Percentiles rank a stretch among this genome's conserved stretches.
Conservation (phyloP, 805 yeast species). For the Candida sphagnicola region DNA sequence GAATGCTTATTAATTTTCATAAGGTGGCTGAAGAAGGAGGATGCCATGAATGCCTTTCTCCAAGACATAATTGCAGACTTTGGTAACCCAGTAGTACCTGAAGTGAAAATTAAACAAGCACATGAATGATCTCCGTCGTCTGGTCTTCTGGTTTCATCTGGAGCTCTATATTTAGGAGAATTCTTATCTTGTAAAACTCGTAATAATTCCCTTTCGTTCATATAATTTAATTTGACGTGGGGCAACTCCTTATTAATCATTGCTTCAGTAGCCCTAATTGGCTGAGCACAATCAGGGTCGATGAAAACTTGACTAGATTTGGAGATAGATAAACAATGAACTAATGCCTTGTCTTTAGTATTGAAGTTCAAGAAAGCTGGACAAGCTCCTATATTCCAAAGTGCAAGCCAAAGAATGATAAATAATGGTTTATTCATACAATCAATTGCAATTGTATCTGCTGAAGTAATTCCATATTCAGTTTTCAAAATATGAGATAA, state of each 20-base stretch:
- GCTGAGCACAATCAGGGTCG: slow-evolving; percentile 63
- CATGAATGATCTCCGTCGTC: slow-evolving; percentile 56
- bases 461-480: slow-evolving; percentile 60
- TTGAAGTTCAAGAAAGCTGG: slow-evolving; percentile 89
- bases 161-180: slow-evolving; percentile 50
- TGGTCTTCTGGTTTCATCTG: slow-evolving; percentile 55
- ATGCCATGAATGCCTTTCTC: slow-evolving; percentile 76
- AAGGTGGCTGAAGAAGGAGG: slow-evolving; percentile 64
- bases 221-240: slow-evolving; percentile 38
- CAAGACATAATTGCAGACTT: slow-evolving; percentile 92
- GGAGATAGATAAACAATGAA: slow-evolving; percentile 77
- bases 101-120: slow-evolving; percentile 76
- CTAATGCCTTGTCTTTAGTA: slow-evolving; percentile 64
- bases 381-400: slow-evolving; percentile 87
- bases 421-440: slow-evolving; percentile 83
- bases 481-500: slow-evolving; percentile 61
- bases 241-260: slow-evolving; percentile 35
- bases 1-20: slow-evolving; percentile 53
- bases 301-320: slow-evolving; percentile 60
- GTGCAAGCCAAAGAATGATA: slow-evolving; percentile 73
- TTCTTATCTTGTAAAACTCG: slow-evolving; percentile 36
- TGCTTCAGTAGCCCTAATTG: slow-evolving; percentile 48
- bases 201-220: slow-evolving; percentile 49
- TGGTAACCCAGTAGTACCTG: slow-evolving; percentile 94
- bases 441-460: slow-evolving; percentile 70